These are phyloP conservation scores for Paramecium caudatum DNA, from an alignment of 73 alveolate genomes.

Conservation along the genomic window DNA sequence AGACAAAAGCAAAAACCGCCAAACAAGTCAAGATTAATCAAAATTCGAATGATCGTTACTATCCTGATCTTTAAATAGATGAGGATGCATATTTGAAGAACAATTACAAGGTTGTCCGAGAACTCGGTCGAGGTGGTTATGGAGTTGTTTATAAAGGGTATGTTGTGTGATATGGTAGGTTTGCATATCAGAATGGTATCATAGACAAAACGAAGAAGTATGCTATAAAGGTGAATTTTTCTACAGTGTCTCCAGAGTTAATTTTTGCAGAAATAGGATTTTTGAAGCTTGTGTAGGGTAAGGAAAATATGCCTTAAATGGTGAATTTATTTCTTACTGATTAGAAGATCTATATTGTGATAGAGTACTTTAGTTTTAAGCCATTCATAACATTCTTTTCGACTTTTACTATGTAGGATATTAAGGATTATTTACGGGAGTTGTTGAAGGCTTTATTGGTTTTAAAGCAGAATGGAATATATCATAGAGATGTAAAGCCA, in stretches of 20 bases:
- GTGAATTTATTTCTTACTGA: constrained; percentile 53
- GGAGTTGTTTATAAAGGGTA: constrained; percentile 74
- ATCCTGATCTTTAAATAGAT: constrained; percentile 27
- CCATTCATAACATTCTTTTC: constrained; percentile 78
- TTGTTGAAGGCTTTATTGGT: constrained; percentile 86
- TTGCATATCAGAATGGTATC: constrained; percentile 19
- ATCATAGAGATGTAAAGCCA: constrained; percentile 98
- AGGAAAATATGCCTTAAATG: constrained; percentile 59
- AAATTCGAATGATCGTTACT: constrained; percentile 33
- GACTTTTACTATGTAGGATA: constrained; percentile 76
- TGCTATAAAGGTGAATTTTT: constrained; percentile 69
- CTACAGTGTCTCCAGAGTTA: constrained; percentile 71
- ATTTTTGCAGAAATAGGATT: constrained; percentile 70
- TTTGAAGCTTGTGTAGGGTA: constrained; percentile 52
- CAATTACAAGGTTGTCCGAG: constrained; percentile 49
- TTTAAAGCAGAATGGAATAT: constrained; percentile 86
- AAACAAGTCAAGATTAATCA: background rate
- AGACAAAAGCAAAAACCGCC: background rate
- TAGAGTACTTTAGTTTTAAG: constrained; percentile 58
- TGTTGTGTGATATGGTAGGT: background rate
- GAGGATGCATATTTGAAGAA: constrained; percentile 29
- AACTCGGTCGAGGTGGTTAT: constrained; percentile 75
- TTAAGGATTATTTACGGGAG: constrained; percentile 84
- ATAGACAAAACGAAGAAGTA: constrained; percentile 64
- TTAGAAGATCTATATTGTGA: constrained; percentile 55